Conservation (phyloP, 139 green algal genomes). For the Gonium pectorale region DNA sequence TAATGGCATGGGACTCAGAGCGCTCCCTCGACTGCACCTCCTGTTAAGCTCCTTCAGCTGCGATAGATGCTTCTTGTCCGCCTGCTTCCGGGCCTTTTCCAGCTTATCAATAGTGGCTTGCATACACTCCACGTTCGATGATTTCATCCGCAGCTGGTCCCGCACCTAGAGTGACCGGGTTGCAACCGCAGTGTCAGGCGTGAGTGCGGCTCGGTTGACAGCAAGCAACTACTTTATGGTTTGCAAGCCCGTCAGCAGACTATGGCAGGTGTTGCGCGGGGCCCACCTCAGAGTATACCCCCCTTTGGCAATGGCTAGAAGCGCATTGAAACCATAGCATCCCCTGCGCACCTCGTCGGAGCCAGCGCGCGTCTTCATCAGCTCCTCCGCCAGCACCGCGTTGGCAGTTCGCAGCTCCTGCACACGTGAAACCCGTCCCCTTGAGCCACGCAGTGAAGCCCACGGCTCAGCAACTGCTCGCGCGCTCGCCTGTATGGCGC, state of each 20-base stretch:
- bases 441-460: neutral
- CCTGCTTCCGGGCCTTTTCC: constrained; percentile 3
- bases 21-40: too few relatives aligned
- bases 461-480: neutral
- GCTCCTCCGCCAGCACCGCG: constrained; percentile 29
- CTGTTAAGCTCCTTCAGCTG: constrained; percentile 46
- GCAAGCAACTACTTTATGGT: too few relatives aligned
- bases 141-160: constrained; percentile 8
- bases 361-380: constrained; percentile 24
- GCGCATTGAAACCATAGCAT: too few relatives aligned
- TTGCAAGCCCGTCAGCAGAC: too few relatives aligned
- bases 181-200: neutral
- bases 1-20: too few relatives aligned
- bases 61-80: constrained; percentile 42
- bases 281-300: too few relatives aligned
- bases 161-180: constrained; percentile 2
- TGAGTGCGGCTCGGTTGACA: neutral
- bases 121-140: neutral
- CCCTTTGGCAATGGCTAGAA: too few relatives aligned
- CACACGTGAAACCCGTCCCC: neutral
- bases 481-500: neutral
- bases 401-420: constrained; percentile 40
- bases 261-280: too few relatives aligned
- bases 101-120: constrained; percentile 13
- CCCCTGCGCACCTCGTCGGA: constrained; percentile 23